These are phyloP conservation scores for Corinectria fuckeliana DNA, from an alignment of 2,329 filamentous ascomycete species.

Conservation along the genomic window DNA sequence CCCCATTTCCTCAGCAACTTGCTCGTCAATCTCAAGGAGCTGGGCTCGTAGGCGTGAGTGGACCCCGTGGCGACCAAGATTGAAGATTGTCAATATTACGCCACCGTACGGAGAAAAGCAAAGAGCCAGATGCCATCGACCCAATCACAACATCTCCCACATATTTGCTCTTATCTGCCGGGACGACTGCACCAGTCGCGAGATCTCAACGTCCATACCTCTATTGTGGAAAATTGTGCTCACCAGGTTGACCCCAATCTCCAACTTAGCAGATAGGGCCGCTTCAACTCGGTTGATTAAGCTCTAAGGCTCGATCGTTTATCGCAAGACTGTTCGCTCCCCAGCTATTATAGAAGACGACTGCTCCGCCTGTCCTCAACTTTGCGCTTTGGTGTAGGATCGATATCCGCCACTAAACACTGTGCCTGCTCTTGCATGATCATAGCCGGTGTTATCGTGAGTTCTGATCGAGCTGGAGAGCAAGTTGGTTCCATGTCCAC, in stretches of 20 bases:
- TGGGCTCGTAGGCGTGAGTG: slow-evolving; percentile 1
- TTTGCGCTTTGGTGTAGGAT: slow-evolving; percentile 4
- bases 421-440: background rate
- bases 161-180: slow-evolving; percentile 1
- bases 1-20: slow-evolving; percentile 8
- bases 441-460: slow-evolving; percentile 4
- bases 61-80: background rate
- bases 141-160: slow-evolving; percentile 5
- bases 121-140: background rate
- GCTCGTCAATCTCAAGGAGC: background rate
- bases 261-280: background rate
- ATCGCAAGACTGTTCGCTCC: slow-evolving; percentile 10
- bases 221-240: slow-evolving; percentile 11
- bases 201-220: background rate
- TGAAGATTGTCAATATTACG: background rate
- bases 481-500: slow-evolving; percentile 12
- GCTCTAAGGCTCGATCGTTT: slow-evolving; percentile 12
- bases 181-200: background rate
- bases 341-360: slow-evolving; percentile 6
- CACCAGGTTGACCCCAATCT: background rate
- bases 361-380: slow-evolving; percentile 6
- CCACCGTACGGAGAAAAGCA: too few relatives aligned
- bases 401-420: slow-evolving; percentile 1
- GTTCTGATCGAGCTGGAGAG: slow-evolving; percentile 14
- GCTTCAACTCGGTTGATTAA: slow-evolving; percentile 5